Conservation (phyloP, 495 filamentous ascomycete species). For the Sphaerosporella brunnea region DNA sequence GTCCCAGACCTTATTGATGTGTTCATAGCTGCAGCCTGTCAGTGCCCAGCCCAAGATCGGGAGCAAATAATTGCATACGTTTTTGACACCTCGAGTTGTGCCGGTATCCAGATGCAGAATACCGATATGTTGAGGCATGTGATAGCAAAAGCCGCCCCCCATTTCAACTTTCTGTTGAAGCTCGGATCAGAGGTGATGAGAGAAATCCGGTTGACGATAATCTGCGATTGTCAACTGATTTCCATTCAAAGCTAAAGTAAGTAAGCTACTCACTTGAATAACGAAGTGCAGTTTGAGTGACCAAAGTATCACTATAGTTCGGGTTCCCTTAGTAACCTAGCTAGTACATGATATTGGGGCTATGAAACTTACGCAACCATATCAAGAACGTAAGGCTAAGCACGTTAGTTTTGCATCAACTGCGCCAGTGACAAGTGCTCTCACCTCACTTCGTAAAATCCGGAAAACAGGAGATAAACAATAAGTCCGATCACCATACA, state of each 20-base stretch:
- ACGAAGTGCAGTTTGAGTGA: constrained; percentile 30
- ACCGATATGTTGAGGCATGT: constrained; percentile 32
- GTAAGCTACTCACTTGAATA: constrained; percentile 18
- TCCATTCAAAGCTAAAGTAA: too few species aligned
- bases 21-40: constrained; percentile 22
- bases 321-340: too few species aligned
- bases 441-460: background rate
- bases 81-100: constrained; percentile 27
- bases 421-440: background rate
- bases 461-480: background rate
- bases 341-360: too few species aligned
- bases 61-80: constrained; percentile 7
- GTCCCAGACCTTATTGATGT: constrained; percentile 36
- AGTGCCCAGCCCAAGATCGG: background rate
- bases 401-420: background rate
- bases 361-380: background rate
- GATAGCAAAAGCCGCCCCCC: constrained; percentile 30
- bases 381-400: background rate
- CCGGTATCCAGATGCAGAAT: constrained; percentile 35
- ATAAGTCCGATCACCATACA: constrained; percentile 28
- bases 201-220: constrained; percentile 34
- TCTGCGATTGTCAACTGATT: too few species aligned
- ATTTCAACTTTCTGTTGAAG: constrained; percentile 27
- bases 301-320: constrained; percentile 25
- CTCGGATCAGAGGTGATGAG: constrained; percentile 27